Evolutionary conservation across 495 filamentous ascomycete genomes (phyloP).

Genomic region (Cercophora scortea): DNA sequence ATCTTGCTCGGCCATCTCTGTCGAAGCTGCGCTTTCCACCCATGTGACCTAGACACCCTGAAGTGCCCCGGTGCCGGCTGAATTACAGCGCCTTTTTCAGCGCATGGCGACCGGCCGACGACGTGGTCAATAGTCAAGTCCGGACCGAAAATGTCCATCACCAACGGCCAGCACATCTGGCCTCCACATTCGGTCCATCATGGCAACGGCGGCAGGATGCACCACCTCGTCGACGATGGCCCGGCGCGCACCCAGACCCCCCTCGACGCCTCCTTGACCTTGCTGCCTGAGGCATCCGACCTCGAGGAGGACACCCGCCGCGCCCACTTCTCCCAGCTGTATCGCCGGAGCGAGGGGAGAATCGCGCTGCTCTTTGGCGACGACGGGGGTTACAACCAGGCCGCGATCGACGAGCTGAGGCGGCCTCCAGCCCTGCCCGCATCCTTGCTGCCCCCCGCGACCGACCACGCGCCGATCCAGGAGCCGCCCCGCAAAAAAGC

Average conservation of each 20-base stretch:
- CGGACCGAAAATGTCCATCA: slow-evolving; percentile 40
- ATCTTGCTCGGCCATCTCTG: slow-evolving; percentile 29
- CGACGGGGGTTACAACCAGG: slow-evolving; percentile 53
- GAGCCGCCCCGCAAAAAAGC: slow-evolving; percentile 42
- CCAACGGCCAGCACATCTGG: slow-evolving; percentile 43
- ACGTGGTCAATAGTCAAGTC: slow-evolving; percentile 23
- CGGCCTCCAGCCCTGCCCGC: slow-evolving; percentile 23
- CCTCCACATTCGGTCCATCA: slow-evolving; percentile 28
- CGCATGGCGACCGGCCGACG: slow-evolving; percentile 41
- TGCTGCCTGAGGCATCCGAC: slow-evolving; percentile 48
- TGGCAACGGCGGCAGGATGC: slow-evolving; percentile 24
- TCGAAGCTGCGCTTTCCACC: slow-evolving; percentile 31
- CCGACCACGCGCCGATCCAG: slow-evolving; percentile 38
- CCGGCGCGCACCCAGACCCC: slow-evolving; percentile 26
- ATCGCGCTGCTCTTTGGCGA: slow-evolving; percentile 68
- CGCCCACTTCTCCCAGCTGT: slow-evolving; percentile 35
- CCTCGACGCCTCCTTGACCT: slow-evolving; percentile 24
- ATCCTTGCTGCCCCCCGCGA: slow-evolving; percentile 32
- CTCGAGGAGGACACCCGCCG: slow-evolving; percentile 36
- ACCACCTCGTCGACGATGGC: slow-evolving; percentile 29
- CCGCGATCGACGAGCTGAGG: slow-evolving; percentile 30
- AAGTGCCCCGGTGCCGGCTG: slow-evolving; percentile 30
- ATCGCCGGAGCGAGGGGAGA: slow-evolving; percentile 29
- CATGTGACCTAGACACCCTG: slow-evolving; percentile 30
- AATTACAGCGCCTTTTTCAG: slow-evolving; percentile 34